These are phyloP conservation scores for Hericium rajendrae DNA, from an alignment of 768 basidiomycete genomes.

Conservation along the genomic window DNA sequence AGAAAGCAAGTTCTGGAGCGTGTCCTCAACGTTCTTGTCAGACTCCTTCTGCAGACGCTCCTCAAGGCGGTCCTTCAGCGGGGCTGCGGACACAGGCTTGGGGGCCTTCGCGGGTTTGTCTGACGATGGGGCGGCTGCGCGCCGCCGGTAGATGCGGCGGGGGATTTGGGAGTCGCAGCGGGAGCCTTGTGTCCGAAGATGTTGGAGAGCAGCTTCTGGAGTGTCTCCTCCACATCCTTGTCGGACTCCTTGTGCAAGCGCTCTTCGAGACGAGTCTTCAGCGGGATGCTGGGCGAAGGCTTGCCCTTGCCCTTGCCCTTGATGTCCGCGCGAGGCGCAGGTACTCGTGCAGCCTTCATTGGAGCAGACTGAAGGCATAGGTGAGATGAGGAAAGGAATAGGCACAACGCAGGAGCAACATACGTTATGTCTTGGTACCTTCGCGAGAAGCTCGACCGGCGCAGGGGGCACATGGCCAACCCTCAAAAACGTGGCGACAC, in stretches of 20 bases:
- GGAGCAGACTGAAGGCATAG: neutral
- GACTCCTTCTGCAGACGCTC: neutral
- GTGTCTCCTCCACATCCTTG: neutral
- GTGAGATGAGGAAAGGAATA: neutral
- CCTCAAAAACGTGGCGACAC: neutral
- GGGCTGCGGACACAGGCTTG: neutral
- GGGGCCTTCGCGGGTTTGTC: no score
- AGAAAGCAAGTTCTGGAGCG: neutral
- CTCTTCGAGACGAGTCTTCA: neutral
- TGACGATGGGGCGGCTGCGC: no score
- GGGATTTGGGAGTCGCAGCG: neutral
- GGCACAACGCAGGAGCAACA: neutral
- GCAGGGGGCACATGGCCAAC: neutral
- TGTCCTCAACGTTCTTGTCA: neutral
- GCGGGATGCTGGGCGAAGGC: neutral
- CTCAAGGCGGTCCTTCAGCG: neutral
- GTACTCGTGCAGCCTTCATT: neutral
- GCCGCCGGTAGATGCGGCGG: no score
- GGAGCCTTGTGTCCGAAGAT: neutral
- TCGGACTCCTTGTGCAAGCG: neutral
- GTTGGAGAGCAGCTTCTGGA: neutral
- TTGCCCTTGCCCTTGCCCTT: neutral
- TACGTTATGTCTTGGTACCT: neutral
- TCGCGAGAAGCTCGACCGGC: neutral
- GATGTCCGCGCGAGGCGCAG: neutral